Evolutionary conservation across 2,329 filamentous ascomycete genomes (phyloP).

Genomic region (Pleoardoris graminearum): DNA sequence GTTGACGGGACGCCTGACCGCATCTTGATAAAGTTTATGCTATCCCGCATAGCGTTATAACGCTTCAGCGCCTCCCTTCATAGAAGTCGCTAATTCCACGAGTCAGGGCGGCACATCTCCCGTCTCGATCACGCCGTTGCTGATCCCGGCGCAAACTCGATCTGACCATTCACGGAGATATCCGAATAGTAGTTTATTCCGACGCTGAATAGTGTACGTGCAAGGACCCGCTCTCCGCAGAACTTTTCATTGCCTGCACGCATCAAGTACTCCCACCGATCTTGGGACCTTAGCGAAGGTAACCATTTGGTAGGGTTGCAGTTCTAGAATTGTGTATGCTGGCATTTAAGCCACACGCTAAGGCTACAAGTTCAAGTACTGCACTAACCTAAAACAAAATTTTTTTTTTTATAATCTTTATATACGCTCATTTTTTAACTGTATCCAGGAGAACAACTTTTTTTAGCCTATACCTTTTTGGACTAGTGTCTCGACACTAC

Average conservation of each 20-base stretch:
- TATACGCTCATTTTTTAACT: too few relatives aligned
- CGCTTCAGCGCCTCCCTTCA: not conserved
- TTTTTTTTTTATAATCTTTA: too few relatives aligned
- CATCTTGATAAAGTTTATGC: not conserved
- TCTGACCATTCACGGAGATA: not conserved
- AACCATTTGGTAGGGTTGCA: not conserved
- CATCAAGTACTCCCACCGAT: not conserved
- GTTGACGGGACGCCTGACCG: conserved; percentile 1
- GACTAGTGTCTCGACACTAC: too few relatives aligned
- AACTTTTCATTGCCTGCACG: not conserved
- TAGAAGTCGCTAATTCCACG: not conserved
- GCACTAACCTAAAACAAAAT: too few relatives aligned
- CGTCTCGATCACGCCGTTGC: not conserved
- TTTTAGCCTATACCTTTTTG: too few relatives aligned
- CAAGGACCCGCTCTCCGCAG: conserved; percentile 1
- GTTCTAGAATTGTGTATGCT: not conserved
- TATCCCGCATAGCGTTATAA: not conserved
- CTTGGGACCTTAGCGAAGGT: not conserved
- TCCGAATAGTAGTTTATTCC: not conserved
- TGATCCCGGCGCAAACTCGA: not conserved
- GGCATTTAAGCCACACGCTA: too few relatives aligned
- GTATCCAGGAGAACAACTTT: too few relatives aligned
- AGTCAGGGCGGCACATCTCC: not conserved
- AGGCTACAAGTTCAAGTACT: too few relatives aligned
- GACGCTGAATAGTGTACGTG: not conserved